Percentiles rank a stretch among this genome's conserved stretches.
Conservation (phyloP, 2,329 filamentous ascomycete genomes). For the Trichophyton rubrum region DNA sequence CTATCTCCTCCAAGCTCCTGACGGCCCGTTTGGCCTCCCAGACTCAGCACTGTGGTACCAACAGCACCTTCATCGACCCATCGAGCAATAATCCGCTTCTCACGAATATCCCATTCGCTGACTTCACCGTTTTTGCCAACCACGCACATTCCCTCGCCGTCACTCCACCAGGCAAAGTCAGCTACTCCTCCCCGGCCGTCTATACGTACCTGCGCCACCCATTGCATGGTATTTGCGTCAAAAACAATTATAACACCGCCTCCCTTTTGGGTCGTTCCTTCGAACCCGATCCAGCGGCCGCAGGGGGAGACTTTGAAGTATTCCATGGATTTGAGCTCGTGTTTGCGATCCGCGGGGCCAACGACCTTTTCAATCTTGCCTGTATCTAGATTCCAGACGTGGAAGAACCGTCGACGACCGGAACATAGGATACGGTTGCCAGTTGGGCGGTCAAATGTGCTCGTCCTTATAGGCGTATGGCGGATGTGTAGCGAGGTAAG, state of each 20-base stretch:
- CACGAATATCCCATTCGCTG: slow-evolving; percentile 68
- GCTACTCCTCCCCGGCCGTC: slow-evolving; percentile 73
- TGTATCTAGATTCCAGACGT: slow-evolving; percentile 78
- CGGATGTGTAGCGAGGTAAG: slow-evolving; percentile 82
- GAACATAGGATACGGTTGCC: slow-evolving; percentile 78
- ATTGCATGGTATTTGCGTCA: slow-evolving; percentile 68
- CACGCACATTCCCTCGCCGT: slow-evolving; percentile 68
- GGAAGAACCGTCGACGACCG: slow-evolving; percentile 80
- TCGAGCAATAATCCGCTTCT: slow-evolving; percentile 57
- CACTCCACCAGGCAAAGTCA: slow-evolving; percentile 87
- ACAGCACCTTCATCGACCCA: slow-evolving; percentile 89
- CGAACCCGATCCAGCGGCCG: slow-evolving; percentile 71
- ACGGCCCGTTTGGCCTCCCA: slow-evolving; percentile 45
- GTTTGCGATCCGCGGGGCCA: slow-evolving; percentile 55
- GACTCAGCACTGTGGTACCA: slow-evolving; percentile 66
- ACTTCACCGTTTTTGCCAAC: slow-evolving; percentile 79
- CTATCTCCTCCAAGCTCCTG: slow-evolving; percentile 55
- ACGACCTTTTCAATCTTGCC: slow-evolving; percentile 71
- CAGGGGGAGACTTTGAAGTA: slow-evolving; percentile 76
- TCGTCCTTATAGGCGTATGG: slow-evolving; percentile 69
- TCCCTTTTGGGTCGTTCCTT: slow-evolving; percentile 68
- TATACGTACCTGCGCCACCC: slow-evolving; percentile 69
- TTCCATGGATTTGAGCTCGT: slow-evolving; percentile 86
- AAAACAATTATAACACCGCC: slow-evolving; percentile 82
- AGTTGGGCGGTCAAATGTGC: slow-evolving; percentile 60